These are phyloP conservation scores for Catenaria anguillulae DNA, from an alignment of 371 early-diverging fungal species.

Conservation along the genomic window DNA sequence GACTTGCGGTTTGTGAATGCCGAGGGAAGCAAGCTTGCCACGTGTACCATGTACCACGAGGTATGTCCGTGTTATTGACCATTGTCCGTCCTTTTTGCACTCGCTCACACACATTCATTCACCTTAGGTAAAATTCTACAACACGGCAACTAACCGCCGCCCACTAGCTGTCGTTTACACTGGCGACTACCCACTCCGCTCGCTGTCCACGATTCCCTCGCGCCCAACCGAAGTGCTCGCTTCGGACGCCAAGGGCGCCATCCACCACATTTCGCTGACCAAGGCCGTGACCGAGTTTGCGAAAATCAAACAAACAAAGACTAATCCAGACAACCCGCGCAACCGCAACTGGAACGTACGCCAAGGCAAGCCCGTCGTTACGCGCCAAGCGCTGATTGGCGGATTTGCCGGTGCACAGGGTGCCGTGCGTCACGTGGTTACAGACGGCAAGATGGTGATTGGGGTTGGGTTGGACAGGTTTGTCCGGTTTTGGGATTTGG, in stretches of 20 bases:
- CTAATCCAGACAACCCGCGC: neutral
- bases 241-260: neutral
- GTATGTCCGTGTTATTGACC: neutral
- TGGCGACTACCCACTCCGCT: neutral
- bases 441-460: neutral
- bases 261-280: neutral
- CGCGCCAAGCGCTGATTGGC: neutral
- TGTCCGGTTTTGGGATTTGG: neutral
- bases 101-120: too few relatives aligned
- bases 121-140: neutral
- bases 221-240: neutral
- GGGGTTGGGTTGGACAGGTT: neutral
- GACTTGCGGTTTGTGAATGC: conserved; percentile 50
- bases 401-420: neutral
- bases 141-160: neutral
- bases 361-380: neutral
- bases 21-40: neutral
- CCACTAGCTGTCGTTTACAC: neutral
- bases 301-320: too few relatives aligned
- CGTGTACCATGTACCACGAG: neutral
- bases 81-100: too few relatives aligned
- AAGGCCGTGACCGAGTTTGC: neutral
- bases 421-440: neutral
- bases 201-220: neutral
- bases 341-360: neutral